Evolutionary conservation across 805 yeast species (phyloP).

Genomic region (Dipodascus albidus): DNA sequence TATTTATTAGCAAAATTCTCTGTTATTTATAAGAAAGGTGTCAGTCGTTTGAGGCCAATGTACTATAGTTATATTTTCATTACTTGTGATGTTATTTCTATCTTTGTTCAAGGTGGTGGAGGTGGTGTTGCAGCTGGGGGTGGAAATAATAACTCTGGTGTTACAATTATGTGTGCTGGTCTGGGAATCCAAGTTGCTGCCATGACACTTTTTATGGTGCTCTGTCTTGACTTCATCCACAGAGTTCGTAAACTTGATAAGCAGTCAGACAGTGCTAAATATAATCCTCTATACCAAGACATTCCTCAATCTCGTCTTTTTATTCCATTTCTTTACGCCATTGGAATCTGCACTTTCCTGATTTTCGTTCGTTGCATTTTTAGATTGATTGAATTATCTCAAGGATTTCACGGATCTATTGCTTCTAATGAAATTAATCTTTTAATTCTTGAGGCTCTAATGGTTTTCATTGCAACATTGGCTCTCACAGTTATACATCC

Average conservation of each 20-base stretch:
- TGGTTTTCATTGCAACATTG: slow-evolving; percentile 41
- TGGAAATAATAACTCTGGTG: slow-evolving; percentile 34
- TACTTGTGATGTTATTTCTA: slow-evolving; percentile 49
- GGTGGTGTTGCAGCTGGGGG: slow-evolving; percentile 45
- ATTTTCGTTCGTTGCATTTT: slow-evolving; percentile 39
- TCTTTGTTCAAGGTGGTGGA: slow-evolving; percentile 62
- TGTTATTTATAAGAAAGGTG: slow-evolving; percentile 46
- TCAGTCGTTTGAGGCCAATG: slow-evolving; percentile 43
- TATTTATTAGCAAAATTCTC: slow-evolving; percentile 56
- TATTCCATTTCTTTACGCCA: slow-evolving; percentile 10
- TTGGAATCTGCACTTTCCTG: slow-evolving; percentile 22
- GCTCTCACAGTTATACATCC: slow-evolving; percentile 51
- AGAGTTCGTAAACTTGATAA: background rate
- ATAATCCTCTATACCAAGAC: slow-evolving; percentile 9
- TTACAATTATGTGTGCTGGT: slow-evolving; percentile 67
- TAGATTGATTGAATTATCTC: slow-evolving; percentile 58
- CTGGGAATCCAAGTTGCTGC: slow-evolving; percentile 64
- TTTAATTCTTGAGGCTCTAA: slow-evolving; percentile 48
- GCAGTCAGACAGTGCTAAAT: background rate
- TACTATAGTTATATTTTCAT: slow-evolving; percentile 55
- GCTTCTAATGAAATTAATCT: slow-evolving; percentile 50
- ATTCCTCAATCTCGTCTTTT: slow-evolving; percentile 7
- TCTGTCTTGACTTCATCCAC: slow-evolving; percentile 36
- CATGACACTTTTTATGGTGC: slow-evolving; percentile 46
- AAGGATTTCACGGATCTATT: slow-evolving; percentile 61